These are phyloP conservation scores for Globisporangium paroecandrum DNA, from an alignment of 352 stramenopile genomes.

Conservation along the genomic window DNA sequence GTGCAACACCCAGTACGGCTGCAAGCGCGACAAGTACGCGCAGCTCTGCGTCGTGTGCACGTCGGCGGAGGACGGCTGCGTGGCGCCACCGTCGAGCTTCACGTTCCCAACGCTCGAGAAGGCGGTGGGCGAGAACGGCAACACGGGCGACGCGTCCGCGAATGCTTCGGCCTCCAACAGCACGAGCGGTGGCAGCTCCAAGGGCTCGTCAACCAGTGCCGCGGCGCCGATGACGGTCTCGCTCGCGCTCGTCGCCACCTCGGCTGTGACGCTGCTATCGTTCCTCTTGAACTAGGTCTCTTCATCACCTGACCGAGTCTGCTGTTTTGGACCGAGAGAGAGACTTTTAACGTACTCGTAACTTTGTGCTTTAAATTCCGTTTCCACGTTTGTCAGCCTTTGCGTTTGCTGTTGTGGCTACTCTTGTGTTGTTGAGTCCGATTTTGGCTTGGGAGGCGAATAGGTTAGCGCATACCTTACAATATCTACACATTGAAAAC, in stretches of 20 bases:
- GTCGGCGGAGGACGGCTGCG: slow-evolving; percentile 37
- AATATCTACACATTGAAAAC: no score
- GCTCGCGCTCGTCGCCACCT: slow-evolving; percentile 4
- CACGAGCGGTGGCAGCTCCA: slow-evolving; percentile 3
- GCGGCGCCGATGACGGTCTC: background rate
- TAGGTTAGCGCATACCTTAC: no score
- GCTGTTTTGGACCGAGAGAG: background rate
- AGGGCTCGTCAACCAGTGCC: background rate
- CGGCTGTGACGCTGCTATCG: background rate
- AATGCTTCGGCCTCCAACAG: slow-evolving; percentile 9
- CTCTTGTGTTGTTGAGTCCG: no score
- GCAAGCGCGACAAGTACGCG: slow-evolving; percentile 55
- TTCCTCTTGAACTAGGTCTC: slow-evolving; percentile 12
- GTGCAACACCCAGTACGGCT: slow-evolving; percentile 51
- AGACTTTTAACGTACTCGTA: background rate
- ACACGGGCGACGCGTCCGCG: slow-evolving; percentile 31
- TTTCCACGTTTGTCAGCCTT: background rate
- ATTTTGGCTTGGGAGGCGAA: no score
- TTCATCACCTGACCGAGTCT: background rate
- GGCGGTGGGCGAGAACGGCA: slow-evolving; percentile 45
- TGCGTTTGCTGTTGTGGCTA: background rate
- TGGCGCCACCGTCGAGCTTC: slow-evolving; percentile 38
- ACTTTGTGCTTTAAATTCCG: slow-evolving; percentile 1
- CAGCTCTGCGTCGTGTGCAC: slow-evolving; percentile 65
- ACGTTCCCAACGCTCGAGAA: slow-evolving; percentile 47